phyloP scores from a whole-genome alignment of 352 stramenopile species.

The Phytophthora citrophthora region DNA sequence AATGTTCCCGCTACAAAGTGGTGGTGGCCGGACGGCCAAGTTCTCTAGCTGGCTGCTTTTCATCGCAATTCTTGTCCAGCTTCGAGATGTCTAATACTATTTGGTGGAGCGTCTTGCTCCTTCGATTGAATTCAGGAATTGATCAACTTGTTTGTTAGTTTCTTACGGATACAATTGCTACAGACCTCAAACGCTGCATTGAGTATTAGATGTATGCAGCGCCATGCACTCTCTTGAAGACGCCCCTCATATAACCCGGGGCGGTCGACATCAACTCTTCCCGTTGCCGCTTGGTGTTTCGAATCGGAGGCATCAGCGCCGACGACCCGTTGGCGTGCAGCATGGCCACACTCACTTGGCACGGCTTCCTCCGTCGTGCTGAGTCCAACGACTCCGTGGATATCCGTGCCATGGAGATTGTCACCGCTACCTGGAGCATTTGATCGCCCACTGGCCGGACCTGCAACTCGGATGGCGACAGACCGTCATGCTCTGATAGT shows the following conservation, averaged over 20 bases:
- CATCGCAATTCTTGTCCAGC: slow-evolving; percentile 6
- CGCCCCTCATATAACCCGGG: not conserved
- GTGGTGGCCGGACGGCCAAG: not conserved
- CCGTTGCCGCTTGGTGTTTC: slow-evolving; percentile 12
- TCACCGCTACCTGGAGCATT: slow-evolving; percentile 57
- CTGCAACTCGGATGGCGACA: slow-evolving; percentile 47
- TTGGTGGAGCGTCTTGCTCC: not conserved
- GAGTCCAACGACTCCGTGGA: slow-evolving; percentile 34
- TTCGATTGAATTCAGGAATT: not conserved
- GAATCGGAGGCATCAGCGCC: not conserved
- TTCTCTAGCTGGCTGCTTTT: slow-evolving; percentile 17
- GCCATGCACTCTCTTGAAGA: slow-evolving; percentile 14
- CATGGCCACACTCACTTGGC: slow-evolving; percentile 67
- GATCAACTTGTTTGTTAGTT: too few species aligned
- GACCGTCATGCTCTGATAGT: slow-evolving; percentile 44
- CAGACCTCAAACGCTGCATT: too few species aligned
- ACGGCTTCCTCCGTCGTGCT: slow-evolving; percentile 35
- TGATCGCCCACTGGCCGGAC: slow-evolving; percentile 32
- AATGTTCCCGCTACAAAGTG: not conserved
- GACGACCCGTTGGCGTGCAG: slow-evolving; percentile 51
- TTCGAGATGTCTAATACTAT: not conserved
- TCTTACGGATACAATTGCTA: too few species aligned
- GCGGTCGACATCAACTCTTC: not conserved
- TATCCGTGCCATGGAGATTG: slow-evolving; percentile 66
- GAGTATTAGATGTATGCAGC: not conserved